phyloP scores from a whole-genome alignment of 768 basidiomycete genomes.

The Calocera cornea region DNA sequence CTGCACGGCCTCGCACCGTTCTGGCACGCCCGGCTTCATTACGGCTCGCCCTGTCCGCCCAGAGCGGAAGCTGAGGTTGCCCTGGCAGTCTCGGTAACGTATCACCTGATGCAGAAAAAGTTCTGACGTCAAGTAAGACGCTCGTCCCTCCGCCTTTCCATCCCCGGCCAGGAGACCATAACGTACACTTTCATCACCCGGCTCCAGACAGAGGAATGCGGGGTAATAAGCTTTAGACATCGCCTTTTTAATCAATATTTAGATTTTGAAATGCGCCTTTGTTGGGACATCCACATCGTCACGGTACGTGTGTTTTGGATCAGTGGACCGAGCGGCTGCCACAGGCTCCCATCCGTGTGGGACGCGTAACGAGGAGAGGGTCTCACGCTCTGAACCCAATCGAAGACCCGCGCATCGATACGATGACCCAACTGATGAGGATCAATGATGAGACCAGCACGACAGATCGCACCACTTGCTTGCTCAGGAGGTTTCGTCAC shows the following conservation, averaged over 20 bases:
- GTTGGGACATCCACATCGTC: neutral
- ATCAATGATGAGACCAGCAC: neutral
- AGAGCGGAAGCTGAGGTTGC: neutral
- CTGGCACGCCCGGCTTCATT: neutral
- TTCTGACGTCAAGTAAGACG: neutral
- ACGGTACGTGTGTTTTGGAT: neutral
- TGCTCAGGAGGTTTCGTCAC: too few relatives aligned
- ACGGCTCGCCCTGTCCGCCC: neutral
- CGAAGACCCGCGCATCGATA: neutral
- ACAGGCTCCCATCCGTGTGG: too few relatives aligned
- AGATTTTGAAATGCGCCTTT: neutral
- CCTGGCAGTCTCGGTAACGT: too few relatives aligned
- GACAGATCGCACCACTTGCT: neutral
- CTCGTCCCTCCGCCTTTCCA: too few relatives aligned
- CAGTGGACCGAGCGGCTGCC: neutral
- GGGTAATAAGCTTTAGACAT: conserved; percentile 1
- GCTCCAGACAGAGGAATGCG: neutral
- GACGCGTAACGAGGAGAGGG: neutral
- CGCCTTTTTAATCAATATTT: neutral
- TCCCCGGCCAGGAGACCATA: neutral
- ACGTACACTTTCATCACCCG: neutral
- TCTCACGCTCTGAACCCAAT: neutral
- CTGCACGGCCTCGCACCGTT: neutral
- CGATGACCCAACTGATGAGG: neutral
- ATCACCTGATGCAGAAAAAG: neutral